Percentiles rank a stretch among this genome's conserved stretches.
phyloP scores from a whole-genome alignment of 2,329 filamentous ascomycete genomes.

The Arachnomyces sp. region DNA sequence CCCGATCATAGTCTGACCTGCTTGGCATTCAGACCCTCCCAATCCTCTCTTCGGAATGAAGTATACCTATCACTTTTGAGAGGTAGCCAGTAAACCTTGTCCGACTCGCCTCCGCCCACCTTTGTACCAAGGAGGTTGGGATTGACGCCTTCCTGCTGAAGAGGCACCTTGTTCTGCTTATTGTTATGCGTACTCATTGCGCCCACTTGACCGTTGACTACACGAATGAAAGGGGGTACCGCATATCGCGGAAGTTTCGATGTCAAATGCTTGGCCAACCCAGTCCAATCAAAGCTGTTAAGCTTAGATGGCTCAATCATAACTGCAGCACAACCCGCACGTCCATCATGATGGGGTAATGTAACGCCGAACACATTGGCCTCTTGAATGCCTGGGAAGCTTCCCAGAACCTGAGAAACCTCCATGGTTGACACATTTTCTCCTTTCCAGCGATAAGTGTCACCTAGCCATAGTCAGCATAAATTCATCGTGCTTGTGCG shows the following conservation, averaged over 20 bases:
- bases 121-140: conserved; percentile 40
- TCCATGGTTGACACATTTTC: conserved; percentile 55
- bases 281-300: conserved; percentile 51
- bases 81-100: conserved; percentile 47
- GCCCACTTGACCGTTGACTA: conserved; percentile 48
- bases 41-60: conserved; percentile 52
- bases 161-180: conserved; percentile 69
- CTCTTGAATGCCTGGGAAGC: conserved; percentile 53
- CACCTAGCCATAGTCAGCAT: conserved; percentile 45
- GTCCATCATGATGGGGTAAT: conserved; percentile 56
- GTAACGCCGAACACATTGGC: conserved; percentile 59
- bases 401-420: conserved; percentile 52
- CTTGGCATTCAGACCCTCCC: conserved; percentile 44
- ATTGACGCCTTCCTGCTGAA: conserved; percentile 61
- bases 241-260: conserved; percentile 63
- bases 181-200: conserved; percentile 61
- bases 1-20: conserved; percentile 37
- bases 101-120: conserved; percentile 34
- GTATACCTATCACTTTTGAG: conserved; percentile 47
- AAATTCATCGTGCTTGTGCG: no score
- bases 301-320: conserved; percentile 47
- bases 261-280: conserved; percentile 52
- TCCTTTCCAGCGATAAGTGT: conserved; percentile 62
- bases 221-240: conserved; percentile 64
- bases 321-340: conserved; percentile 55